Conservation (phyloP, 2,329 filamentous ascomycete species). For the Fusarium setosum region DNA sequence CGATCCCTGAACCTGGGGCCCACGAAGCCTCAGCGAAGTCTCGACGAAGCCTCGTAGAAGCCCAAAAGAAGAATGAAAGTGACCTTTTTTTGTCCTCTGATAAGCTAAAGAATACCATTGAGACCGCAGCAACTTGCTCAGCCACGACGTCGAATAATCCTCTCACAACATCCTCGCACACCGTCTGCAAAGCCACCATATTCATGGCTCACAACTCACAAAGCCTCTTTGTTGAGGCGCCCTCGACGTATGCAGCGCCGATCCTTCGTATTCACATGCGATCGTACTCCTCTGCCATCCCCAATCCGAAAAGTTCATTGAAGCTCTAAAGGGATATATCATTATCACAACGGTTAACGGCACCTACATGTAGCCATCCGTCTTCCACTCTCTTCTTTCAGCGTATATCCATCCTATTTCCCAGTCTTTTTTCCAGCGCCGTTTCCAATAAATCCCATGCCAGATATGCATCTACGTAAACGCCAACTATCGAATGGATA, state of each 20-base stretch:
- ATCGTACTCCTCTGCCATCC: neutral
- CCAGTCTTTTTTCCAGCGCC: conserved; percentile 33
- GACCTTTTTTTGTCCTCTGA: neutral
- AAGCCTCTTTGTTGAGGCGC: conserved; percentile 9
- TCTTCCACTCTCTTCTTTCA: conserved; percentile 15
- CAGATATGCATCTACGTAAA: conserved; percentile 19
- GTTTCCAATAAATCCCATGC: conserved; percentile 31
- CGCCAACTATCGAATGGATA: conserved; percentile 12
- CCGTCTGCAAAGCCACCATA: conserved; percentile 22
- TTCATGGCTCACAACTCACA: conserved; percentile 1
- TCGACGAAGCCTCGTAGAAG: neutral
- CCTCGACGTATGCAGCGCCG: conserved; percentile 18
- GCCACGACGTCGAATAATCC: conserved; percentile 1
- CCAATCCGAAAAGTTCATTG: conserved; percentile 4
- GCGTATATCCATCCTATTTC: conserved; percentile 21
- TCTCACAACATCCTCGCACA: neutral
- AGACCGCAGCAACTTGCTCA: neutral
- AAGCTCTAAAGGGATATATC: conserved; percentile 30
- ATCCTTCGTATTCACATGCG: conserved; percentile 16
- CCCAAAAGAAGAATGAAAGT: neutral
- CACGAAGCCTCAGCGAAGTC: neutral
- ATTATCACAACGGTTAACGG: conserved; percentile 29
- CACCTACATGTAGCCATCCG: conserved; percentile 25
- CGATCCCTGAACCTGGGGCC: conserved; percentile 10
- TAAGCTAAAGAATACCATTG: neutral